These are phyloP conservation scores for Pichia paraexigua DNA, from an alignment of 805 yeast species.

Conservation along the genomic window DNA sequence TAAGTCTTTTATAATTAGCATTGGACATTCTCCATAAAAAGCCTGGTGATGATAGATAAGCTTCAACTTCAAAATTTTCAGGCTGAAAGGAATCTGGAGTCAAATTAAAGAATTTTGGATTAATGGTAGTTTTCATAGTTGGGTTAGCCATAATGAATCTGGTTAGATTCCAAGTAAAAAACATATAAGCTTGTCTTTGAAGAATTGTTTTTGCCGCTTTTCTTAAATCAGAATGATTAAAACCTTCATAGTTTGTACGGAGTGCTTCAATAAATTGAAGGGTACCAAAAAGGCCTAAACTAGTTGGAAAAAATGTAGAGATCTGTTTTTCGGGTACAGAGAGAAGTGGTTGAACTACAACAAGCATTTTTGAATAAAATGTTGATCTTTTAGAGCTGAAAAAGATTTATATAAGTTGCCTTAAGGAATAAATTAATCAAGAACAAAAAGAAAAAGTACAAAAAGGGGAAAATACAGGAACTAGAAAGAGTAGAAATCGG, in stretches of 20 bases:
- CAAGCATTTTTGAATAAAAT: background rate
- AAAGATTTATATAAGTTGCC: no score
- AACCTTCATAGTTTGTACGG: background rate
- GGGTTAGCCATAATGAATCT: background rate
- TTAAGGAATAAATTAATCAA: background rate
- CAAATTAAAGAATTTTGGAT: background rate
- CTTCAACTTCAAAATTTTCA: background rate
- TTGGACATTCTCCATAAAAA: constrained; percentile 4
- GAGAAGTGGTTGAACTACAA: background rate
- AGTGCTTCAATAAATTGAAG: constrained; percentile 1
- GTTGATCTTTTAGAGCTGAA: background rate
- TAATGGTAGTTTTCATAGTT: background rate
- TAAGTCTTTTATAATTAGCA: background rate
- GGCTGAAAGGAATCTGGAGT: constrained; percentile 1
- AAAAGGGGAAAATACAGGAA: background rate
- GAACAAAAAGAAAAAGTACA: no score
- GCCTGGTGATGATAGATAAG: background rate
- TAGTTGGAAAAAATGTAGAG: background rate
- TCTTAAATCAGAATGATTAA: background rate
- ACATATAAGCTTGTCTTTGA: background rate
- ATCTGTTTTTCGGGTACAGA: background rate
- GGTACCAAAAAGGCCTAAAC: background rate
- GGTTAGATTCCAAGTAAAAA: background rate
- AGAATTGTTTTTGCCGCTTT: background rate
- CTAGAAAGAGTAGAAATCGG: no score